These are phyloP conservation scores for Quercus tomentella DNA, from an alignment of 331 rosid species.

Conservation along the genomic window DNA sequence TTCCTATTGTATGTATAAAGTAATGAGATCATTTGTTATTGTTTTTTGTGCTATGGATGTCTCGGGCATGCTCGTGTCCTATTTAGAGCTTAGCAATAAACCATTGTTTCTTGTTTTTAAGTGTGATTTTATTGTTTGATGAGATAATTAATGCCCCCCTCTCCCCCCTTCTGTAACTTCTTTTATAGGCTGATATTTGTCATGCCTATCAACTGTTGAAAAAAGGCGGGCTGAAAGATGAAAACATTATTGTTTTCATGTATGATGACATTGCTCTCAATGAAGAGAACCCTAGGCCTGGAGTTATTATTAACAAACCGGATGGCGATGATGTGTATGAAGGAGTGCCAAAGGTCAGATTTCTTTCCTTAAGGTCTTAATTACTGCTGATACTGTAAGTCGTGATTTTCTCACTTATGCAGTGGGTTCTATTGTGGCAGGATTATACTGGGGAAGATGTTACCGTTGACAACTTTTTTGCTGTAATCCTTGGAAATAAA, in stretches of 20 bases:
- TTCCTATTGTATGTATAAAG: neutral
- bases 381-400: neutral
- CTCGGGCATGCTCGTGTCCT: neutral
- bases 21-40: neutral
- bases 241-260: slow-evolving; percentile 91
- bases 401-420: neutral
- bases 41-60: neutral
- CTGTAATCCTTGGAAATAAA: slow-evolving; percentile 83
- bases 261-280: slow-evolving; percentile 81
- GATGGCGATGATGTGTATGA: slow-evolving; percentile 77
- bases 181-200: slow-evolving; percentile 72
- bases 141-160: neutral
- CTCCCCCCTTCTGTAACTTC: neutral
- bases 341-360: slow-evolving; percentile 88
- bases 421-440: slow-evolving; percentile 35
- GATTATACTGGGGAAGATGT: slow-evolving; percentile 84
- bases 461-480: slow-evolving; percentile 59
- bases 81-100: neutral
- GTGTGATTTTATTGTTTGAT: neutral
- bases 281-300: slow-evolving; percentile 82
- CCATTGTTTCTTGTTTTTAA: neutral
- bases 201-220: slow-evolving; percentile 90
- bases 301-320: slow-evolving; percentile 85
- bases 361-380: neutral
- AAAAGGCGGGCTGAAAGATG: slow-evolving; percentile 83